Evolutionary conservation across 2,329 filamentous ascomycete species (phyloP).

Genomic region (Colletotrichum scovillei): DNA sequence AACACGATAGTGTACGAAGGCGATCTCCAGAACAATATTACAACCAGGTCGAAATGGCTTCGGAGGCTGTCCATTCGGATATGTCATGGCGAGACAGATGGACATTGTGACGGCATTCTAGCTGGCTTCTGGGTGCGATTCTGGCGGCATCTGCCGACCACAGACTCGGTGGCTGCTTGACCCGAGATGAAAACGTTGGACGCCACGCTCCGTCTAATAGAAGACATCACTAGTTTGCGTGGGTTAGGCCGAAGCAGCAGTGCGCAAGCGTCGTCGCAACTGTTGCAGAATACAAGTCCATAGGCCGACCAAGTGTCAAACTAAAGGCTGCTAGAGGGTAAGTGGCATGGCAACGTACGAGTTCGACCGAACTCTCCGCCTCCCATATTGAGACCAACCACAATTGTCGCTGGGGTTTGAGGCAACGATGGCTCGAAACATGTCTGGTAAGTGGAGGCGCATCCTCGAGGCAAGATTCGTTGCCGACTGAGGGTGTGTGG

Average conservation of each 20-base stretch:
- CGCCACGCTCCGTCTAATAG: conserved; percentile 12
- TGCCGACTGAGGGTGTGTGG: neutral
- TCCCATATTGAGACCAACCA: neutral
- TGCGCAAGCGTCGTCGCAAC: conserved; percentile 25
- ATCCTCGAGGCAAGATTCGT: conserved; percentile 11
- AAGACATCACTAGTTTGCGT: conserved; percentile 11
- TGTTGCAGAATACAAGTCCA: neutral
- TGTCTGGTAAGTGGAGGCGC: conserved; percentile 17
- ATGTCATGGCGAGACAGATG: conserved; percentile 10
- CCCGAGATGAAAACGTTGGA: conserved; percentile 20
- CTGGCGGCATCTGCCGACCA: conserved; percentile 21
- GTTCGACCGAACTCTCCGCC: conserved; percentile 29
- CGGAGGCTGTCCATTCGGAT: neutral
- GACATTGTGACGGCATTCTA: conserved; percentile 24
- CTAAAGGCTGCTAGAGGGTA: conserved; percentile 5
- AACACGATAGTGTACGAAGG: conserved; percentile 22
- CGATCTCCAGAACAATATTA: neutral
- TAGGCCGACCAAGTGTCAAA: conserved; percentile 3
- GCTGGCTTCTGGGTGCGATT: conserved; percentile 17
- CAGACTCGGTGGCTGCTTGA: neutral
- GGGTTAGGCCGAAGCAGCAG: neutral
- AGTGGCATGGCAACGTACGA: conserved; percentile 21
- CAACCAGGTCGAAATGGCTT: neutral
- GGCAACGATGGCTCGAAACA: conserved; percentile 34
- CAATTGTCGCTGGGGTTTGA: conserved; percentile 5